Base-by-base conservation (phyloP, 108 stramenopile genomes). In the Stephanodiscus triporus region DNA sequence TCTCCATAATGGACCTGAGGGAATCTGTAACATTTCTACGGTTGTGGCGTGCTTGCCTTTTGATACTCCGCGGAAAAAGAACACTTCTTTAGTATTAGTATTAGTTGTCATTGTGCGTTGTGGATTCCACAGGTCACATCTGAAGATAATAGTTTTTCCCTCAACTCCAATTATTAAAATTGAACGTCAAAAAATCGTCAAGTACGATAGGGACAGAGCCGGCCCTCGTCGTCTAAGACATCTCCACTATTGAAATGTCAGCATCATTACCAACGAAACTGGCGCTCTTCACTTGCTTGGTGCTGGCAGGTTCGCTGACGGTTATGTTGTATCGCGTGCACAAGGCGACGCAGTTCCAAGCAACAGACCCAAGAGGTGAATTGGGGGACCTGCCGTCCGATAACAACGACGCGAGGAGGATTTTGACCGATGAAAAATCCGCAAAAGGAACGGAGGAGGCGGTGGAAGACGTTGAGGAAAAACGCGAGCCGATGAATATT, bases 401-500 rank as follows among this genome's bases (percentile, higher is more conserved):
- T 2, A 63, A 22, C 26, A 47, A 30, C 43, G 16, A 9, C 32
- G 27, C 61, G 16, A 37, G 61, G 34, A 37, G 61, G 16, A 62
- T 29, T 19, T 34, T 62, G 61, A 37, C 9, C 22, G 61, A 62
- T 29, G 20, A 40, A 14, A 40, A 51, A 0, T 4, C 47, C 27
- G 49, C 9, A 24, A 48, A 6, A 34, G 23, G 50, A 48, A 66
- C 48, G 30, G 40, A 37, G 23, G 47, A 55, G 27, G 70, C 60
- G 68, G 61, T 85, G 43, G 50, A 38, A 29, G 54, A 74, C 48
- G 70, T 76, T 20, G 57, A 72, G 13, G 78, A 87, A 14, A 51
- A 75, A n/a, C 69, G 63, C 5, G 59, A 42, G 14, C 79, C 83
- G 22, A 65, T 84, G 66, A 84, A 84, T 61, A 70, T 84, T 37